A percentile compares a stretch with the other conserved stretches of the same genome.
phyloP scores from a whole-genome alignment of 2,329 filamentous ascomycete genomes.

The Trichoderma semiorbis region DNA sequence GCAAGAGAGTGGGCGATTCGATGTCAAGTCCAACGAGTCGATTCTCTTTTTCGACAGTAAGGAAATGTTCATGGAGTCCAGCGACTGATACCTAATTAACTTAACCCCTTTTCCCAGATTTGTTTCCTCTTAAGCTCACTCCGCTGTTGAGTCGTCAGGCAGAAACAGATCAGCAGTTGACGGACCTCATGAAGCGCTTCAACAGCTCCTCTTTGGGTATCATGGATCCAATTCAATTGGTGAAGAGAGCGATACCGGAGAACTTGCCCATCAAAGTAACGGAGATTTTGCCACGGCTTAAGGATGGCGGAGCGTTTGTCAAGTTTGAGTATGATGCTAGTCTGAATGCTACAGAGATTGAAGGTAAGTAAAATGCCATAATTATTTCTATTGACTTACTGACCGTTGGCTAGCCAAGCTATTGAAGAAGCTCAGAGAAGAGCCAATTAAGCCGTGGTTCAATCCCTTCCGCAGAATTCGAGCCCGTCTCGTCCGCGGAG shows the following conservation, averaged over 20 bases:
- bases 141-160: slow-evolving; percentile 43
- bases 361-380: slow-evolving; percentile 32
- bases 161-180: slow-evolving; percentile 47
- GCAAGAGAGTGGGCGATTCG: slow-evolving; percentile 76
- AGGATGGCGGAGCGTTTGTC: slow-evolving; percentile 91
- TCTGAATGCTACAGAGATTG: slow-evolving; percentile 40
- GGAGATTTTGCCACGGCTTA: slow-evolving; percentile 77
- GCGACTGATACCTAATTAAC: neutral
- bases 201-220: slow-evolving; percentile 49
- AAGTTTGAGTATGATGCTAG: slow-evolving; percentile 63
- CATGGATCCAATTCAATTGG: slow-evolving; percentile 50
- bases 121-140: slow-evolving; percentile 75
- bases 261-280: slow-evolving; percentile 66
- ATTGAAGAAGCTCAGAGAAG: slow-evolving; percentile 59
- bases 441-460: slow-evolving; percentile 84
- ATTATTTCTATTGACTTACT: neutral
- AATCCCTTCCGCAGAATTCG: slow-evolving; percentile 72
- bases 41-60: slow-evolving; percentile 88
- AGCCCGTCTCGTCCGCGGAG: slow-evolving; percentile 71
- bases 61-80: slow-evolving; percentile 26
- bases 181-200: slow-evolving; percentile 50
- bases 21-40: slow-evolving; percentile 70
- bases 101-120: slow-evolving; percentile 50
- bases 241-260: slow-evolving; percentile 61
- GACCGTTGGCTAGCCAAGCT: slow-evolving; percentile 45